Base-by-base conservation (phyloP, 208 protist genomes). In the Herpetomonas tarakana region DNA sequence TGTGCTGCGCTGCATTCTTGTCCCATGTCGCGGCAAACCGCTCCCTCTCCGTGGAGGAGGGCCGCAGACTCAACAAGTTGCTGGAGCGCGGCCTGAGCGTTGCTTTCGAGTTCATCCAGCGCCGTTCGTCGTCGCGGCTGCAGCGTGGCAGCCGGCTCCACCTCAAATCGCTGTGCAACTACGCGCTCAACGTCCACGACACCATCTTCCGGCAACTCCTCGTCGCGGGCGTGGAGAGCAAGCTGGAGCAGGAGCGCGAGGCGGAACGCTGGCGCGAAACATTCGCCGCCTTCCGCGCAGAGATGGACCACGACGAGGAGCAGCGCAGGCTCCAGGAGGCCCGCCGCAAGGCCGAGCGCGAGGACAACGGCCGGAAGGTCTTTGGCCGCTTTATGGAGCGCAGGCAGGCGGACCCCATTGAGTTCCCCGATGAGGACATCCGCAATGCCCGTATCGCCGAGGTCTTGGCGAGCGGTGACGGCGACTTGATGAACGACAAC, bases 1-100 rank as follows among this genome's bases (percentile, higher is more conserved):
- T 94, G 27, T 73, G 83, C 60, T 92, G 83, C 58, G 71, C 83
- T 29, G 74, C 82, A 24, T 92, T 94, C 53, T 60, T 87, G 18
- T 58, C 68, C 45, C 46, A 59, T 16, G 58, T 94, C 39, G 31
- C 61, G 31, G 49, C 39, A 30, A 65, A 60, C 51, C 65, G 70
- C 11, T 53, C 62, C 21, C 56, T 86, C 31, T 77, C 75, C 3
- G 41, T 61, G 24, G 78, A 68, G 30, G 62, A 78, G 44, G 85
- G 81, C 18, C 58, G 66, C 11, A 24, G 56, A 26, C 62, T 92
- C 55, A 70, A 78, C 11, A 35, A 30, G 25, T 62, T 76, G 39
- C 63, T 92, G 9, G 62, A 75, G 49, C 58, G 50, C 19, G 83
- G 81, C 16, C 53, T 83, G 19, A 51, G 41, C 12, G 66, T 65